Conservation (phyloP, 2,329 filamentous ascomycete genomes). For the Aspergillus pseudotamarii region DNA sequence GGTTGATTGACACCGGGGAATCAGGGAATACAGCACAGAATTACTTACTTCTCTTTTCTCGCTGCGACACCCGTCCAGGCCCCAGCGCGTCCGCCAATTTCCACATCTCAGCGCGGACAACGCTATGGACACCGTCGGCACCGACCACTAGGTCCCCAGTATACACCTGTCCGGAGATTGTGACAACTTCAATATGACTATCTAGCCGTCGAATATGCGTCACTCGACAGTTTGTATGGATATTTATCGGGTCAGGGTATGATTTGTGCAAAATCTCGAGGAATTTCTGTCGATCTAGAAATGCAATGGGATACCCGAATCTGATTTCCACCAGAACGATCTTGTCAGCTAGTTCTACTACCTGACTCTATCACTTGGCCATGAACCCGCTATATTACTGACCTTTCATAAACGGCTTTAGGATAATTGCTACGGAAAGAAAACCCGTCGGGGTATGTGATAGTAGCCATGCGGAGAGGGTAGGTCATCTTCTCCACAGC, state of each 20-base stretch:
- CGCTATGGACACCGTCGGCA: conserved; percentile 13
- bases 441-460: conserved; percentile 8
- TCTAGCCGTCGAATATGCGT: background rate
- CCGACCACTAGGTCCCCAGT: conserved; percentile 7
- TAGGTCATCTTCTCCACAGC: conserved; percentile 27
- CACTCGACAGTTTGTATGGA: conserved; percentile 1
- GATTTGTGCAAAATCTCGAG: conserved; percentile 11
- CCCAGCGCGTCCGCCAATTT: background rate
- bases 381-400: background rate
- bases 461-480: conserved; percentile 3
- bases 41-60: background rate
- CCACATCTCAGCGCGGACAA: conserved; percentile 10
- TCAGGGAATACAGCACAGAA: background rate
- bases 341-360: background rate
- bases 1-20: background rate
- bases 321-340: conserved; percentile 1
- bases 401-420: conserved; percentile 4
- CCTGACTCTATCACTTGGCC: background rate
- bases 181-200: background rate
- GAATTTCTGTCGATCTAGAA: conserved; percentile 15
- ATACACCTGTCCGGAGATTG: background rate
- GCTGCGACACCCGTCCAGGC: background rate
- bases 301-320: conserved; percentile 14
- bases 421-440: background rate
- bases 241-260: background rate